Conservation (phyloP, 345 rosid genomes). For the Erysimum cheiranthoides region DNA sequence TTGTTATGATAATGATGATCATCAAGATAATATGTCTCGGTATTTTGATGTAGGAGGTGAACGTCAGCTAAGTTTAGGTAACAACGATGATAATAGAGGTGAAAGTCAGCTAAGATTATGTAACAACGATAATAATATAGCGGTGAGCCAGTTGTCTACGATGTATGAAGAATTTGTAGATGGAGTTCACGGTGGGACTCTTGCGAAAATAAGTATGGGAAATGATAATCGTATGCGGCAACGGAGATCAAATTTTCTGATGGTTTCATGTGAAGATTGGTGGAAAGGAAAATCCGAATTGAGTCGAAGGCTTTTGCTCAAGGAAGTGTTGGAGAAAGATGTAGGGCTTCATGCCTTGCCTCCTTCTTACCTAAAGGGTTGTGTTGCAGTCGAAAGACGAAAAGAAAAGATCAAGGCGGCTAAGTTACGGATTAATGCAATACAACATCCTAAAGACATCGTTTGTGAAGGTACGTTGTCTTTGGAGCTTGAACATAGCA, state of each 20-base stretch:
- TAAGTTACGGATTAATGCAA: slow-evolving; percentile 58
- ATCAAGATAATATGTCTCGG: slow-evolving; percentile 33
- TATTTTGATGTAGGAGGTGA: slow-evolving; percentile 48
- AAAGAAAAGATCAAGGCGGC: slow-evolving; percentile 70
- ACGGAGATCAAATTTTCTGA: slow-evolving; percentile 14
- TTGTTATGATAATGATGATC: slow-evolving; percentile 37
- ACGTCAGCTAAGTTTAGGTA: slow-evolving; percentile 16
- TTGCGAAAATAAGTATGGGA: slow-evolving; percentile 13
- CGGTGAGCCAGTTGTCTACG: slow-evolving; percentile 57
- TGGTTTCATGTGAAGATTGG: slow-evolving; percentile 56
- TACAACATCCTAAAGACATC: slow-evolving; percentile 52
- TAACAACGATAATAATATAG: slow-evolving; percentile 46
- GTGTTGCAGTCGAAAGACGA: slow-evolving; percentile 56
- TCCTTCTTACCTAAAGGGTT: slow-evolving; percentile 66
- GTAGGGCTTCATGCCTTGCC: slow-evolving; percentile 70
- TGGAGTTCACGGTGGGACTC: slow-evolving; percentile 36
- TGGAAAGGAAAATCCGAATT: slow-evolving; percentile 80
- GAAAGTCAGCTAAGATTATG: slow-evolving; percentile 40
- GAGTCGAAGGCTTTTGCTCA: slow-evolving; percentile 70
- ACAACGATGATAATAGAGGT: slow-evolving; percentile 45
- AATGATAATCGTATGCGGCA: not conserved
- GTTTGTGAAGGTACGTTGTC: slow-evolving; percentile 21
- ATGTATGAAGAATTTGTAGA: slow-evolving; percentile 51
- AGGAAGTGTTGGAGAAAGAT: slow-evolving; percentile 73
- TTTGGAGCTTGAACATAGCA: slow-evolving; percentile 44